Base-by-base conservation (phyloP, 2,329 filamentous ascomycete genomes). In the Ceratocystis huliohia region DNA sequence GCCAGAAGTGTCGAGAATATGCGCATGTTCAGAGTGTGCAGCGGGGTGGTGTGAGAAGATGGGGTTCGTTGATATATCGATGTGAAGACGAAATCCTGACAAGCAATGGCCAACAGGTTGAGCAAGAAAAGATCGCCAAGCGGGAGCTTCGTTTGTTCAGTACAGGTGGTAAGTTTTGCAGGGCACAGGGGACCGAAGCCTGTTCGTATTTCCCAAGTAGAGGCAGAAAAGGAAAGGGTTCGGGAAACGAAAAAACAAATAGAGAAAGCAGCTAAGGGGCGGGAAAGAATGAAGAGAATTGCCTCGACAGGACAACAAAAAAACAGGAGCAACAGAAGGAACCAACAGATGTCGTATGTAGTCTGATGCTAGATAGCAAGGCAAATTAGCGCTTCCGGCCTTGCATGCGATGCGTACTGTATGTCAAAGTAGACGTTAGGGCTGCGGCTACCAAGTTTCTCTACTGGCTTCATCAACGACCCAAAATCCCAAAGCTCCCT, bases 1-100 rank as follows among this genome's bases (percentile, higher is more conserved):
- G 68, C 66, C 59, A 70, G 37, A 46, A 68, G 64, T 45, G 67
- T 61, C 44, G 65, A 66, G 61, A 68, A 22, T 63, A 68, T 64
- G 61, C 67, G 64, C 67, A 68, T 68, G 33, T 59, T 68, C 15
- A 59, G 15, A 20, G 56, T 20, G 7, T 37, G 28, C 8, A 59
- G 56, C 25, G 56, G 56, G 56, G 28, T 63, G 62, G 25, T 15
- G 22, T 7, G 30, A n/a, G 48, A 48, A 2, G 28, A 53, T 25
- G 4, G 30, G 33, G 28, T 17, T 53, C 10, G 63, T 41, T 37
- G 17, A 41, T 22, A 30, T 63, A 45, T 15, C 22, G 45, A 33
- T 50, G 61, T 45, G 22, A 48, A 62, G 59, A 25, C 8, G 13
- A 28, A 45, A 20, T 44, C 28, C 3, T 8, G 17, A 15, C 10